Base-by-base conservation (phyloP, 1,139 yeast genomes). In the Sugiyamaella pinicola region DNA sequence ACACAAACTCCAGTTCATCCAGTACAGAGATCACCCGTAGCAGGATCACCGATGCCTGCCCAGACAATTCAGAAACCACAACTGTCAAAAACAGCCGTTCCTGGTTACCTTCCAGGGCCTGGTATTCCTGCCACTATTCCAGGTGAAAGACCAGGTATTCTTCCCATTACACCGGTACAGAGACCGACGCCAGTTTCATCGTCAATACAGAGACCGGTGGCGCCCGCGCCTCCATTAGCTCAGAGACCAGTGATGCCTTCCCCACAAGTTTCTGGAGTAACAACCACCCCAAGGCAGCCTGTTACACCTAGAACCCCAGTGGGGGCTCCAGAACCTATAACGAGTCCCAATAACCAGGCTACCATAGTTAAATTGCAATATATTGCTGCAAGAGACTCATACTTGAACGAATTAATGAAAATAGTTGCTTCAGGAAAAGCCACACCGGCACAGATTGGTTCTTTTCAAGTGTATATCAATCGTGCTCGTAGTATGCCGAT, bases 371-470 rank as follows among this genome's bases (percentile, higher is more conserved):
- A 90, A 63, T 76, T 91, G 61, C 90, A 90, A 61, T 77, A 85
- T 1, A 83, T 91, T 68, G 97, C 97, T 0, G 78, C 87, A 44
- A 76, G 78, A 3, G 95, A 90, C 62, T 76, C 81, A 1, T 77
- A 83, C 6, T 70, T 91, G 49, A 85, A 83, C 60, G 72, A 78
- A 1, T 71, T 91, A 51, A 89, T 91, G 96, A 82, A 84, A 57
- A 78, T 77, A 5, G 96, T 91, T 1, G 96, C 98, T 0, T 79
- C 84, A 56, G 96, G 96, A 1, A 76, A 75, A 28, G 96, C 96
- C 0, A 69, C 83, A 0, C 78, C 81, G 1, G 83, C 78, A 7
- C 93, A 89, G 66, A 85, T 91, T 21, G 74, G 80, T 33, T 82
- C 81, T 38, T 90, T 90, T 66, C 95, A 89, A 67, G 83, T 80